A percentile compares a stretch with the other conserved stretches of the same genome.
Evolutionary conservation across 2,329 filamentous ascomycete species (phyloP).

Genomic region (Venturia nashicola): DNA sequence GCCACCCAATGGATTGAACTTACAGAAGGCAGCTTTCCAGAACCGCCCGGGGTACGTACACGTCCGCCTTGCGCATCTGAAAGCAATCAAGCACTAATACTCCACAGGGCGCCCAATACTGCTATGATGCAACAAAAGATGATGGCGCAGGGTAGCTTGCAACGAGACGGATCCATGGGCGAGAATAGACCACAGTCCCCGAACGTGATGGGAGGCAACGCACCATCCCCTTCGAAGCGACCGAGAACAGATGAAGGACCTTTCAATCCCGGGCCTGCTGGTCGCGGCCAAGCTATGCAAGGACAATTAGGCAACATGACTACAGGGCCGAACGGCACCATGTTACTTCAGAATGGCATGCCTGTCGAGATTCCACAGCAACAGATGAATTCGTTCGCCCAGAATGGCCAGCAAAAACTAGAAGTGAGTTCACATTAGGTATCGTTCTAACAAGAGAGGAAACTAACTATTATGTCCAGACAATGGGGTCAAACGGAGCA

Average conservation of each 20-base stretch:
- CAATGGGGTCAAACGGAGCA: slow-evolving; percentile 60
- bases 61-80: slow-evolving; percentile 9
- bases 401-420: slow-evolving; percentile 64
- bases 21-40: slow-evolving; percentile 49
- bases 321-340: slow-evolving; percentile 41
- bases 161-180: slow-evolving; percentile 80
- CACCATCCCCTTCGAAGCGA: slow-evolving; percentile 84
- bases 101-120: slow-evolving; percentile 16
- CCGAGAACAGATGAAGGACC: slow-evolving; percentile 61
- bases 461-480: slow-evolving; percentile 58
- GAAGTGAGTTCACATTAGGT: slow-evolving; percentile 41
- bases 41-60: neutral
- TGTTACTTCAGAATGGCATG: slow-evolving; percentile 59
- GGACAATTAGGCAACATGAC: slow-evolving; percentile 48
- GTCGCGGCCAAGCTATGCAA: slow-evolving; percentile 58
- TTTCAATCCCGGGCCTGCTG: slow-evolving; percentile 71
- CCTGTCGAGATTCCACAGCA: slow-evolving; percentile 62
- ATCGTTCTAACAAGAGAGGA: slow-evolving; percentile 30
- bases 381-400: slow-evolving; percentile 56
- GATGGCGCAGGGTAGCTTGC: slow-evolving; percentile 59
- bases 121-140: slow-evolving; percentile 57
- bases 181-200: slow-evolving; percentile 69
- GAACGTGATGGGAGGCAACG: slow-evolving; percentile 64
- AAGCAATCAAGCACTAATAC: slow-evolving; percentile 31
- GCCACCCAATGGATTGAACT: slow-evolving; percentile 35